These are phyloP conservation scores for Silybum marianum DNA, from an alignment of 129 eudicot species.

Conservation along the genomic window DNA sequence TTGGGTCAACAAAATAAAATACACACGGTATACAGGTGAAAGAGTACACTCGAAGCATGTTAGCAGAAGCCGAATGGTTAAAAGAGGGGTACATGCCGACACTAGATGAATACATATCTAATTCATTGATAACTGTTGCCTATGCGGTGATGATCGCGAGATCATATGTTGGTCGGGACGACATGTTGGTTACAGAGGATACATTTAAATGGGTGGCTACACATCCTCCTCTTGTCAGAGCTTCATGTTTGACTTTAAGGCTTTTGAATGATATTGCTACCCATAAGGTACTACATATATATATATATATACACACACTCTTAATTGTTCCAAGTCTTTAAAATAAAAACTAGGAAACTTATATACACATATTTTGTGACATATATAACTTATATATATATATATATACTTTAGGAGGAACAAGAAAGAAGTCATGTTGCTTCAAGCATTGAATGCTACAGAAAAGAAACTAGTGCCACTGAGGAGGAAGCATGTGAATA, in stretches of 20 bases:
- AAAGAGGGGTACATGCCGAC: slow-evolving; percentile 33
- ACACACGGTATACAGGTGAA: neutral
- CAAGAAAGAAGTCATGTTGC: slow-evolving; percentile 20
- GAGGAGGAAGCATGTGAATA: slow-evolving; percentile 13
- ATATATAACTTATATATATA: too few species aligned
- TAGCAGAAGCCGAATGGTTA: slow-evolving; percentile 49
- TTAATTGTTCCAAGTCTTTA: too few species aligned
- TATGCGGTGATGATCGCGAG: slow-evolving; percentile 7
- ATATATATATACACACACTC: too few species aligned
- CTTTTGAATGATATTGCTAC: slow-evolving; percentile 44
- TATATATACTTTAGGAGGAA: slow-evolving; percentile 3
- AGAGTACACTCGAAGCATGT: slow-evolving; percentile 10
- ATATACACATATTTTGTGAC: too few species aligned
- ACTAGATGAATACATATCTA: slow-evolving; percentile 47
- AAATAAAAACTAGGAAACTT: neutral
- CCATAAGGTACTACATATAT: slow-evolving; percentile 30
- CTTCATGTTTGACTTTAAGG: slow-evolving; percentile 35
- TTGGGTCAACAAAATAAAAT: too few species aligned
- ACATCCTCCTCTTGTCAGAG: slow-evolving; percentile 32
- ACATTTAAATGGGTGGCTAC: slow-evolving; percentile 45
- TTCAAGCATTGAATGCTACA: slow-evolving; percentile 23
- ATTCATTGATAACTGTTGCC: slow-evolving; percentile 19
- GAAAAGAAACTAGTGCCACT: slow-evolving; percentile 5
- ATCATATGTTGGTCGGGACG: slow-evolving; percentile 37
- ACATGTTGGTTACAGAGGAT: slow-evolving; percentile 27